A percentile compares a stretch with the other conserved stretches of the same genome.
phyloP scores from a whole-genome alignment of 1,139 yeast genomes.

The Sugiyamaella pinicola region DNA sequence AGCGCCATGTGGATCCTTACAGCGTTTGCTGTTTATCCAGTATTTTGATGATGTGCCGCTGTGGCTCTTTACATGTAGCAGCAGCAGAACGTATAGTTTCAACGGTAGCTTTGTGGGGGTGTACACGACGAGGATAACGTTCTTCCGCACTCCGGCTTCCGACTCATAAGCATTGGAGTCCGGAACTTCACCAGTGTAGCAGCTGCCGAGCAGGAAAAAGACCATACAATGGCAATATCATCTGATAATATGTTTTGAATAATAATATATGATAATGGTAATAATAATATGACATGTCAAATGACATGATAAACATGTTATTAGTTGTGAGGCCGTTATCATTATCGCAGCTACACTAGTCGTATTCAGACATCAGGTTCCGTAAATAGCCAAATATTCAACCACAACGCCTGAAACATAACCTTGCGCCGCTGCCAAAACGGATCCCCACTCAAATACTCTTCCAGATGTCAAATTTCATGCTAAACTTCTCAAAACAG shows the following conservation, averaged over 20 bases:
- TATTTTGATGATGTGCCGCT: not conserved
- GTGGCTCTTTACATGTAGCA: not conserved
- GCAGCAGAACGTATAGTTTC: not conserved
- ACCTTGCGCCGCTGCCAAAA: not conserved
- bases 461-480: not conserved
- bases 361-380: not conserved
- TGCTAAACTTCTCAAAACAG: not conserved
- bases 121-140: not conserved
- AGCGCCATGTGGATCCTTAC: not conserved
- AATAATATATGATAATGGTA: not conserved
- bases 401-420: not conserved
- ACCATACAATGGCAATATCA: not conserved
- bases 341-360: not conserved
- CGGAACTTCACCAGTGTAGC: not conserved
- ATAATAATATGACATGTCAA: not conserved
- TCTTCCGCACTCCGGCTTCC: not conserved
- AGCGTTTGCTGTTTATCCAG: not conserved
- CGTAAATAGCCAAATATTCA: not conserved
- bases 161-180: not conserved
- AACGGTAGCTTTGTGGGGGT: not conserved
- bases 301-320: too few species aligned
- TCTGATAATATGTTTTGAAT: not conserved
- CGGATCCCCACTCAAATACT: not conserved
- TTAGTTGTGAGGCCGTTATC: not conserved
- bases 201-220: not conserved